Evolutionary conservation across 495 filamentous ascomycete genomes (phyloP), one percentile per base, ranked within the genome.

Genomic region (Penicillium atrosanguineum): DNA sequence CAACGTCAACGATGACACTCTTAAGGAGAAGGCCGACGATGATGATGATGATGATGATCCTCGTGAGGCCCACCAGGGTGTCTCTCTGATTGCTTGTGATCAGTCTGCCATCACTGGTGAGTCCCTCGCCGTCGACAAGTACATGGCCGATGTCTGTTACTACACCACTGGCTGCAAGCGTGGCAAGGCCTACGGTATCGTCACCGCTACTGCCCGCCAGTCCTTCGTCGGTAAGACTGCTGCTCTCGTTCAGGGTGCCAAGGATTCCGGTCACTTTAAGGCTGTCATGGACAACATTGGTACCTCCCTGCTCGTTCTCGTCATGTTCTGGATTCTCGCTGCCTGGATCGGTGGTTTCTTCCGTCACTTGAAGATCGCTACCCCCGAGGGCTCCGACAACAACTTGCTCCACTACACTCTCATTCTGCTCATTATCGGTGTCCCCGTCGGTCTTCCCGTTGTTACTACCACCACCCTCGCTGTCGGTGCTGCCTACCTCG

Each of bases 221-320:
- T 88, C 85, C 47, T 89, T 89, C 76, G 85, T 88, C 67, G 86
- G 86, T 70, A 81, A 82, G 65, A 89, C 85, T 50, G 86, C 86
- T 57, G 77, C 79, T 63, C 78, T 88, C 46, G 86, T 89, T 16
- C 79, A 87, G 67, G 85, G 85, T 57, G 85, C 86, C 59, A 73
- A 86, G 65, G 86, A 88, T 68, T 72, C 79, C 50, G 86, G 85
- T 78, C 86, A 89, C 74, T 89, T 89, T 83, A 89, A 89, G 75
- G 85, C 85, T 59, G 87, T 89, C 78, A 89, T 89, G 86, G 84
- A 89, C 81, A 84, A 81, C 67, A 89, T 89, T 55, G 85, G 86
- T 73, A 95, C 90, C 55, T 69, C 80, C 49, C 76, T 88, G 34
- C 74, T 88, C 53, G 85, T 89, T 64, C 73, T 89, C 48, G 86